Evolutionary conservation across 2,329 filamentous ascomycete species (phyloP).

Genomic region (Neonectria coccinea): DNA sequence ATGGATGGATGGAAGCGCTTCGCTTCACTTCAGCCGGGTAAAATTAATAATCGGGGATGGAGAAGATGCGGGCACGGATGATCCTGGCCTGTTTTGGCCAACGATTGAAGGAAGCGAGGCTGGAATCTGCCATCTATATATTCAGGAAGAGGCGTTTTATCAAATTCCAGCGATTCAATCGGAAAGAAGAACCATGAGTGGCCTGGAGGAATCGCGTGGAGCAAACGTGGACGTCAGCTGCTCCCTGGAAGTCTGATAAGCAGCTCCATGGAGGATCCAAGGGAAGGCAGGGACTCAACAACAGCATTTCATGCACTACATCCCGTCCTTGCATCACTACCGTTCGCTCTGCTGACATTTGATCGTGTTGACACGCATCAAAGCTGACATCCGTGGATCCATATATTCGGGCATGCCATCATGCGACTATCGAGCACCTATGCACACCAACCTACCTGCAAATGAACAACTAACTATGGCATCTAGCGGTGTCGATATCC

Average conservation of each 20-base stretch:
- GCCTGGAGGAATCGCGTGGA: constrained; percentile 2
- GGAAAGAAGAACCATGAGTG: not conserved
- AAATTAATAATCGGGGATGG: not conserved
- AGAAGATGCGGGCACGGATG: too few relatives aligned
- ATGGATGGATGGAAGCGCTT: constrained; percentile 19
- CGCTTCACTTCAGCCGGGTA: too few relatives aligned
- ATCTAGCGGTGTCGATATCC: constrained; percentile 4
- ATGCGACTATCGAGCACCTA: not conserved
- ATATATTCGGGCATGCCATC: not conserved
- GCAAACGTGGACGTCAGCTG: constrained; percentile 3
- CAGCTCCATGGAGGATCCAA: not conserved
- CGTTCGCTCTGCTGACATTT: not conserved
- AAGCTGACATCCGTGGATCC: not conserved
- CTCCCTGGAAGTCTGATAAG: constrained; percentile 5
- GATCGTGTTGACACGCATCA: not conserved
- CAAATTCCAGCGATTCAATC: not conserved
- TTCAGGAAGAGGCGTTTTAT: not conserved
- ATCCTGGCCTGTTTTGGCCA: too few relatives aligned
- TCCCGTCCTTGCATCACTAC: constrained; percentile 17
- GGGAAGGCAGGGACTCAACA: not conserved
- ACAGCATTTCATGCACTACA: not conserved
- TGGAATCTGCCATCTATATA: not conserved
- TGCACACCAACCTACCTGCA: too few relatives aligned
- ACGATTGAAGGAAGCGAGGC: not conserved
- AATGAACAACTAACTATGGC: constrained; percentile 1